phyloP scores from a whole-genome alignment of 352 stramenopile species.

The Lagenidium giganteum region DNA sequence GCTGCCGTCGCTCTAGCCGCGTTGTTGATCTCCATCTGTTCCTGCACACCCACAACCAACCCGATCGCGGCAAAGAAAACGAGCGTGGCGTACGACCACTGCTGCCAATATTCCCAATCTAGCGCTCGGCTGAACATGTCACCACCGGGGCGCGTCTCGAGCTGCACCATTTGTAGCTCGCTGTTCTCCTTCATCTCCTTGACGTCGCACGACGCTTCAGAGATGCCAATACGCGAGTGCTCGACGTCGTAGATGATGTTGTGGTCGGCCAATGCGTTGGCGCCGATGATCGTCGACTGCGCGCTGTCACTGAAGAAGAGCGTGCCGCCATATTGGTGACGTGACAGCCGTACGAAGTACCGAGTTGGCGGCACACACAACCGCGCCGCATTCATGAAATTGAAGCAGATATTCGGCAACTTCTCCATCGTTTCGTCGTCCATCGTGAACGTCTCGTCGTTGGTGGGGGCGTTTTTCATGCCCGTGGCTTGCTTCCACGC shows the following conservation, averaged over 20 bases:
- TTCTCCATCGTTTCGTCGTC: slow-evolving; percentile 12
- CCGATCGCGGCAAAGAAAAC: slow-evolving; percentile 36
- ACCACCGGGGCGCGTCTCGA: slow-evolving; percentile 54
- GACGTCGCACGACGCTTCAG: slow-evolving; percentile 41
- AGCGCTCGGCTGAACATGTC: slow-evolving; percentile 40
- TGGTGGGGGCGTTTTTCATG: slow-evolving; percentile 31
- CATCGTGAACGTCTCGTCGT: slow-evolving; percentile 35
- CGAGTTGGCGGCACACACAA: slow-evolving; percentile 42
- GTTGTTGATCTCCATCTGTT: no score
- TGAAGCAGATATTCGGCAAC: slow-evolving; percentile 64
- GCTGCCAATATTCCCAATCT: slow-evolving; percentile 29
- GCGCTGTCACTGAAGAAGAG: slow-evolving; percentile 64
- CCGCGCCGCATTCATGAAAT: slow-evolving; percentile 49
- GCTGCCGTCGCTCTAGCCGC: no score
- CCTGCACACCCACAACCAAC: no score
- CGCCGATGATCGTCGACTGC: slow-evolving; percentile 67
- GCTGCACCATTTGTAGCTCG: slow-evolving; percentile 23
- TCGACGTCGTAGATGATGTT: slow-evolving; percentile 81
- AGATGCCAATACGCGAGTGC: slow-evolving; percentile 63
- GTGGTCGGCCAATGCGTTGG: slow-evolving; percentile 56
- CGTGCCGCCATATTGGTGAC: slow-evolving; percentile 46
- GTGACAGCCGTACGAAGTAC: slow-evolving; percentile 41
- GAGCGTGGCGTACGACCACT: slow-evolving; percentile 34
- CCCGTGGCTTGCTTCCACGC: slow-evolving; percentile 46
- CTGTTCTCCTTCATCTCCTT: background rate